Conservation (phyloP, 495 filamentous ascomycete species). For the Neohortaea acidophila region DNA sequence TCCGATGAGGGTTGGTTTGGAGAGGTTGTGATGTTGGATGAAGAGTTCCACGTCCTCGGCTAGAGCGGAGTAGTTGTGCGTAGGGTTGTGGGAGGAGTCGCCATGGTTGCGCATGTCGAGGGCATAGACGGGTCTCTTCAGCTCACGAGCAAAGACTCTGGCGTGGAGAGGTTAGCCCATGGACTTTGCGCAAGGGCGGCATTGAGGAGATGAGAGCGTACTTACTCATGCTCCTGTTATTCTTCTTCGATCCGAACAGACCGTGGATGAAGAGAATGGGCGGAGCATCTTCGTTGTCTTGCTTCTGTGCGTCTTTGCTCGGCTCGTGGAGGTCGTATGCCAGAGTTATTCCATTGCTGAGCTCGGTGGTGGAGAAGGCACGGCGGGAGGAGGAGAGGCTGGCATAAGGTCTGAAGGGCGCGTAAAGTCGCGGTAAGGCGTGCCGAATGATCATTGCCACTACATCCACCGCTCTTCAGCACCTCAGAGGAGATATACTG, state of each 20-base stretch:
- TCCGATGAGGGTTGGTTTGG: conserved; percentile 62
- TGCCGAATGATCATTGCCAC: conserved; percentile 8
- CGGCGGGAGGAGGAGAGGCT: neutral
- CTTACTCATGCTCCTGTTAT: conserved; percentile 93
- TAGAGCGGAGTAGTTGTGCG: conserved; percentile 74
- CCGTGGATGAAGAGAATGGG: conserved; percentile 88
- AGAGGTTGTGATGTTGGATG: conserved; percentile 55
- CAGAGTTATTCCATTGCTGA: conserved; percentile 22
- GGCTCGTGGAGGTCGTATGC: conserved; percentile 47
- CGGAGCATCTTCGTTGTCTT: conserved; percentile 37
- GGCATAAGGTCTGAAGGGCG: neutral
- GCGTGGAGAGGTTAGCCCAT: conserved; percentile 16
- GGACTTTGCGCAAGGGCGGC: neutral
- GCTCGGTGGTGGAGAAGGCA: conserved; percentile 10
- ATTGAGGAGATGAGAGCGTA: conserved; percentile 34
- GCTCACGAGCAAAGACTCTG: conserved; percentile 67
- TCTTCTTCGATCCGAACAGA: conserved; percentile 90
- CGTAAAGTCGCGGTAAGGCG: conserved; percentile 1
- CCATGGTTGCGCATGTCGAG: conserved; percentile 92
- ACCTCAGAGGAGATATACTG: too few relatives aligned
- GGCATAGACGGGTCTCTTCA: conserved; percentile 68
- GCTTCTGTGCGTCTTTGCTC: conserved; percentile 15
- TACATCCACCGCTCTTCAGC: too few relatives aligned
- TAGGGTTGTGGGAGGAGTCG: conserved; percentile 59
- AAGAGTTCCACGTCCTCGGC: conserved; percentile 77